Percentiles rank a stretch among this genome's conserved stretches.
These are phyloP conservation scores for Eleusine indica DNA, from an alignment of 176 grass and related monocot species.

Conservation along the genomic window DNA sequence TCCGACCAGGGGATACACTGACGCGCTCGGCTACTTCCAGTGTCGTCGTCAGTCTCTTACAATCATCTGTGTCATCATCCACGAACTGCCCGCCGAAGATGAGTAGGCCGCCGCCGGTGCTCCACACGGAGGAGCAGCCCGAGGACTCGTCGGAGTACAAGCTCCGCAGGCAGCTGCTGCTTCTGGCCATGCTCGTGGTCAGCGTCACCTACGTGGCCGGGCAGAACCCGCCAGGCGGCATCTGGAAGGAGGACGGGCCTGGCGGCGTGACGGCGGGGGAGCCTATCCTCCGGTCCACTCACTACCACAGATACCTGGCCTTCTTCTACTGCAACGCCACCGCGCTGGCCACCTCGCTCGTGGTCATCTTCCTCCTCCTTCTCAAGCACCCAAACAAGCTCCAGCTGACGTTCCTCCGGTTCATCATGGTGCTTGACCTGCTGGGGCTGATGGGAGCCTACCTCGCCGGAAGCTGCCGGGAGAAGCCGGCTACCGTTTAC, in stretches of 20 bases:
- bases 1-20: too few relatives aligned
- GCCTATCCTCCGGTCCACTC: conserved; percentile 13
- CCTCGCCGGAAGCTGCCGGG: background rate
- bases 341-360: background rate
- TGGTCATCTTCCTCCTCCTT: background rate
- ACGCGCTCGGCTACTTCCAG: too few relatives aligned
- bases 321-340: conserved; percentile 40
- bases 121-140: background rate
- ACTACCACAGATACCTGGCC: background rate
- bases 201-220: background rate
- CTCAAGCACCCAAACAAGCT: too few relatives aligned
- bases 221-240: background rate
- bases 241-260: background rate
- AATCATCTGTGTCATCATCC: too few relatives aligned
- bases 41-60: too few relatives aligned
- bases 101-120: too few relatives aligned
- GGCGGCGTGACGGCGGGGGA: background rate
- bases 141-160: background rate
- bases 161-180: background rate
- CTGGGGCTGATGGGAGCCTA: conserved; percentile 14
- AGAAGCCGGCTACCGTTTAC: background rate
- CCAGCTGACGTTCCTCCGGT: background rate
- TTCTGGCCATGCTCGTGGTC: background rate
- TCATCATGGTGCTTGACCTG: conserved; percentile 21
- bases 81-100: too few relatives aligned